These are phyloP conservation scores for Colletotrichum acutatum DNA, from an alignment of 2,329 filamentous ascomycete genomes.

Conservation along the genomic window DNA sequence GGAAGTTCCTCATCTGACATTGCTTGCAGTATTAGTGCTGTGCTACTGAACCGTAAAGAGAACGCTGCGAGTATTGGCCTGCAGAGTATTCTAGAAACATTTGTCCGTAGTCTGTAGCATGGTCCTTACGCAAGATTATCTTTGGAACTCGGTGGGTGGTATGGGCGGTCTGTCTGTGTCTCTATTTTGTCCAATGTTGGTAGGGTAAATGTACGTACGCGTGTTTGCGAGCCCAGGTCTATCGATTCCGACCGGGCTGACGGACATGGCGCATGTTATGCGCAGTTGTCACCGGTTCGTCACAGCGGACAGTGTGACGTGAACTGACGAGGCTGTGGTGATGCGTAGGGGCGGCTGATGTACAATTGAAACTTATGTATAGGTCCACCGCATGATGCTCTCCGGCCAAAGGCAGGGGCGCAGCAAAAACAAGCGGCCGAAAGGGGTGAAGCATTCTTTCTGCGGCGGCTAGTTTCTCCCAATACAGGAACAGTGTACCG, in stretches of 20 bases:
- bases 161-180: neutral
- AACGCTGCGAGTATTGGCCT: neutral
- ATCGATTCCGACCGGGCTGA: neutral
- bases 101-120: neutral
- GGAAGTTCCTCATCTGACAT: neutral
- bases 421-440: neutral
- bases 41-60: neutral
- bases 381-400: neutral
- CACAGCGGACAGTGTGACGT: neutral
- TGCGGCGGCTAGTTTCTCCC: constrained; percentile 12
- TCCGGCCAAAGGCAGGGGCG: neutral
- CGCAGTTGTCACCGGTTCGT: neutral
- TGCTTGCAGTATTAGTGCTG: neutral
- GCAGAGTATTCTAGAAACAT: neutral
- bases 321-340: neutral
- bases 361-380: neutral
- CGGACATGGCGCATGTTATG: neutral
- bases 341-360: neutral
- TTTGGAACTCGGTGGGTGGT: neutral
- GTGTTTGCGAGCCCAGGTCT: neutral
- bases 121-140: neutral
- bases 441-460: neutral
- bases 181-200: too few species aligned
- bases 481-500: constrained; percentile 12
- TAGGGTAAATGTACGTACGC: neutral